Conservation (phyloP, 2,329 filamentous ascomycete genomes). For the Apiospora aurea region DNA sequence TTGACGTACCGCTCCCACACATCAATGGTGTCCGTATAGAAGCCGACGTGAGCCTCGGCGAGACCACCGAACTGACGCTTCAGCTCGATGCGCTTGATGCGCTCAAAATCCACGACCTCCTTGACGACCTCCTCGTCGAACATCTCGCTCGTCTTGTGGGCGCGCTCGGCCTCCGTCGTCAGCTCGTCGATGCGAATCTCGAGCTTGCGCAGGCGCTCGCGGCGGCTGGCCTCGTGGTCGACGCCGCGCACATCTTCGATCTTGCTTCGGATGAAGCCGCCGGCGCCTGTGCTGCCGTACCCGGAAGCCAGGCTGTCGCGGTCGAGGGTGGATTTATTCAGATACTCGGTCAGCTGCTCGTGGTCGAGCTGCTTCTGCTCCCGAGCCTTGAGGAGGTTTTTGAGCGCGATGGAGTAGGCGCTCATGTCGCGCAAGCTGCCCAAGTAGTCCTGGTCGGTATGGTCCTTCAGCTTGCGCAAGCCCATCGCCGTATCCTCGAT, state of each 20-base stretch:
- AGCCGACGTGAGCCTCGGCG: constrained; percentile 84
- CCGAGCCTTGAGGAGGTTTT: constrained; percentile 86
- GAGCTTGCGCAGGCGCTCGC: constrained; percentile 86
- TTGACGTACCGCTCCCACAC: constrained; percentile 91
- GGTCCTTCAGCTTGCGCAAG: constrained; percentile 81
- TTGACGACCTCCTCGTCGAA: constrained; percentile 97
- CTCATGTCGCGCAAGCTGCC: constrained; percentile 94
- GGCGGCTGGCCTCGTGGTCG: constrained; percentile 89
- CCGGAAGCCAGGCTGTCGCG: constrained; percentile 78
- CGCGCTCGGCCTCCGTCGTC: constrained; percentile 85
- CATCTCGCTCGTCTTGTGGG: constrained; percentile 85
- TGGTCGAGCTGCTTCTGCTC: constrained; percentile 99
- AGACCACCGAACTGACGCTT: constrained; percentile 83
- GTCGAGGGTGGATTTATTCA: constrained; percentile 87
- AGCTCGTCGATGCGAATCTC: constrained; percentile 93
- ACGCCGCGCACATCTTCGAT: constrained; percentile 97
- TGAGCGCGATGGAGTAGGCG: constrained; percentile 87
- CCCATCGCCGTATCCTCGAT: constrained; percentile 84
- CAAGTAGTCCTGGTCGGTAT: constrained; percentile 95
- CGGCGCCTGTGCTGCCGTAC: constrained; percentile 67
- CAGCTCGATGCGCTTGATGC: constrained; percentile 95
- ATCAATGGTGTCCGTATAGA: constrained; percentile 80
- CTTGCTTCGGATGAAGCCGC: constrained; percentile 88
- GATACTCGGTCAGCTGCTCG: constrained; percentile 93
- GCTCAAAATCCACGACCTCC: constrained; percentile 92